Percentiles rank a stretch among this genome's conserved stretches.
These are phyloP conservation scores for Solanum appendiculatum DNA, from an alignment of 257 asterid genomes.

Conservation along the genomic window DNA sequence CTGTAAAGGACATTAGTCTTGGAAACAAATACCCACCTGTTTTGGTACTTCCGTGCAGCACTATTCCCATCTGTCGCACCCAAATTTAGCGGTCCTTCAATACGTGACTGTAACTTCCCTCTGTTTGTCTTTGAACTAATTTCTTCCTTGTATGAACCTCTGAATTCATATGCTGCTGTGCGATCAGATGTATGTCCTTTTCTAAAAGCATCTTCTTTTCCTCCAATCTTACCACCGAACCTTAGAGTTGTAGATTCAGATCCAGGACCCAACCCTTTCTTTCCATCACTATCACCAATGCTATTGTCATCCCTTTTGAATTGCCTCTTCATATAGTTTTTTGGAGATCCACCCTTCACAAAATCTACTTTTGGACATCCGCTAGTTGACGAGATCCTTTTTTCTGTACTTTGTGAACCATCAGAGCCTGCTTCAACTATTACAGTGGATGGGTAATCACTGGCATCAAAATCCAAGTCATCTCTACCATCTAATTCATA, in stretches of 20 bases:
- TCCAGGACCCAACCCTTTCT: conserved; percentile 42
- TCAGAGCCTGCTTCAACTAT: conserved; percentile 52
- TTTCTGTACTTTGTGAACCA: conserved; percentile 34
- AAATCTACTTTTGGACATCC: conserved; percentile 16
- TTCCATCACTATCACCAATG: conserved; percentile 18
- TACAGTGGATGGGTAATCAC: conserved; percentile 38
- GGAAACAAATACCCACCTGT: conserved; percentile 28
- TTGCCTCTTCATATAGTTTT: conserved; percentile 19
- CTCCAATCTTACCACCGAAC: conserved; percentile 17
- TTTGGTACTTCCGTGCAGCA: conserved; percentile 16
- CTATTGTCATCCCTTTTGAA: conserved; percentile 20
- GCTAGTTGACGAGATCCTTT: conserved; percentile 13
- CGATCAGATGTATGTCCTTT: conserved; percentile 22
- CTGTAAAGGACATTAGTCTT: neutral
- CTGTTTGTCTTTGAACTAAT: conserved; percentile 24
- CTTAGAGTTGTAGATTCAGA: conserved; percentile 44
- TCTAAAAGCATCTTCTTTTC: conserved; percentile 20
- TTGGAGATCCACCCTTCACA: conserved; percentile 10
- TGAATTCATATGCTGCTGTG: conserved; percentile 16
- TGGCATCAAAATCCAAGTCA: conserved; percentile 45
- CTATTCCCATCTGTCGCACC: conserved; percentile 26
- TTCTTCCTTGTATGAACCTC: conserved; percentile 23
- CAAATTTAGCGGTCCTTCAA: conserved; percentile 36
- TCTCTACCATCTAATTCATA: conserved; percentile 76
- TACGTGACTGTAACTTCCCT: conserved; percentile 43